Percentiles rank a stretch among this genome's conserved stretches.
These are phyloP conservation scores for Zhuliangozyma parablackwelliae DNA, from an alignment of 1,139 yeast genomes.

Conservation along the genomic window DNA sequence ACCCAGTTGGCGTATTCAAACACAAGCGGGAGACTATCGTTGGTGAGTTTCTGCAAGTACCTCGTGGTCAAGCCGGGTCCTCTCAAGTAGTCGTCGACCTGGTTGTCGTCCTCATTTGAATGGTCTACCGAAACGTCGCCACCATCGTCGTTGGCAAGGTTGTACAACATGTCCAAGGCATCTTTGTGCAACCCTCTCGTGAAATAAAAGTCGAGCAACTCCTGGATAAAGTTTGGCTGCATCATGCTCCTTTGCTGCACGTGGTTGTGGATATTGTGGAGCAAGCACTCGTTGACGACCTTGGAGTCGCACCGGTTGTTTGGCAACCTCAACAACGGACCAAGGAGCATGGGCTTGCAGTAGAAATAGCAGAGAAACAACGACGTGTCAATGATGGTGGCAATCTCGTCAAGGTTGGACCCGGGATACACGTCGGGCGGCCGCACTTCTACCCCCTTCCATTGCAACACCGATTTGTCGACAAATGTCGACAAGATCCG, in stretches of 20 bases:
- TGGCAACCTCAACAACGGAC: conserved; percentile 72
- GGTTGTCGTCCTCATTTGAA: conserved; percentile 10
- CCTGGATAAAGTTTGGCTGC: conserved; percentile 49
- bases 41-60: conserved; percentile 61
- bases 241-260: conserved; percentile 19
- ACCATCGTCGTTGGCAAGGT: conserved; percentile 23
- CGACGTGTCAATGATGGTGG: conserved; percentile 68
- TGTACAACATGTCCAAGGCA: conserved; percentile 58
- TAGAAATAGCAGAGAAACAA: conserved; percentile 70
- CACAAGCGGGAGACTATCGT: conserved; percentile 49
- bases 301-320: conserved; percentile 68
- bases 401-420: conserved; percentile 22
- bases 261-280: conserved; percentile 23
- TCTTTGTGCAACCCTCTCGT: conserved; percentile 59
- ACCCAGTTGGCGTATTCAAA: conserved; percentile 60
- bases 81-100: conserved; percentile 21
- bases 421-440: conserved; percentile 36
- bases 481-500: conserved; percentile 41
- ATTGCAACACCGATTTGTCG: conserved; percentile 30
- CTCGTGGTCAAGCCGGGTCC: conserved; percentile 53
- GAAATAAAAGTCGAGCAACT: conserved; percentile 75
- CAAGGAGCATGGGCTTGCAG: conserved; percentile 67
- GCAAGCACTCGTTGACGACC: conserved; percentile 55
- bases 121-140: conserved; percentile 16
- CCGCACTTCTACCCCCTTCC: conserved; percentile 44